Percentiles rank a stretch among this genome's conserved stretches.
phyloP scores from a whole-genome alignment of 2,329 filamentous ascomycete genomes.

The Colletotrichum sp. region DNA sequence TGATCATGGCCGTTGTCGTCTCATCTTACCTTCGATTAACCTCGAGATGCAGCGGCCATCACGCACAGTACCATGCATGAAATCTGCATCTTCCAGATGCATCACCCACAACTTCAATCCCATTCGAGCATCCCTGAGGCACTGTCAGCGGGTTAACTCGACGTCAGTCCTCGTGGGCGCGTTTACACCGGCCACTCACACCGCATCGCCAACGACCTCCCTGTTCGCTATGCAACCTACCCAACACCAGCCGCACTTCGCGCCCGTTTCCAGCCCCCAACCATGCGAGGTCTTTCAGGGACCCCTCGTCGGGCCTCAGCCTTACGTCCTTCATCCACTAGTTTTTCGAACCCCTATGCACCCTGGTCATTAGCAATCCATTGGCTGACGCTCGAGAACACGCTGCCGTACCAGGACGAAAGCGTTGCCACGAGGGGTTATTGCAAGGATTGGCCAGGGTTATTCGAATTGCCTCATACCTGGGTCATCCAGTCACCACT shows the following conservation, averaged over 20 bases:
- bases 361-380: conserved; percentile 7
- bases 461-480: neutral
- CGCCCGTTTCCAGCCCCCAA: neutral
- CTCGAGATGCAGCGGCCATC: conserved; percentile 3
- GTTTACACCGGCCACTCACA: conserved; percentile 3
- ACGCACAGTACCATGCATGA: conserved; percentile 9
- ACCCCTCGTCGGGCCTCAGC: conserved; percentile 13
- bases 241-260: neutral
- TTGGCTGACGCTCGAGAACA: conserved; percentile 8
- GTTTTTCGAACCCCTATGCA: neutral
- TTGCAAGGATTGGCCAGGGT: neutral
- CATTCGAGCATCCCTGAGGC: neutral
- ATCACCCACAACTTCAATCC: neutral
- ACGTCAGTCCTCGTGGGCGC: conserved; percentile 13
- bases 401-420: neutral
- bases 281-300: conserved; percentile 8
- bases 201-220: neutral
- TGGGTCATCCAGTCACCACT: neutral
- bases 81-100: conserved; percentile 10
- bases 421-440: neutral
- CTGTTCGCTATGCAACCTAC: neutral
- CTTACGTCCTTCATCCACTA: conserved; percentile 19
- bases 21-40: neutral
- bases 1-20: neutral
- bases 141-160: neutral